Base-by-base conservation (phyloP, 257 asterid species). In the Plectranthus barbatus region DNA sequence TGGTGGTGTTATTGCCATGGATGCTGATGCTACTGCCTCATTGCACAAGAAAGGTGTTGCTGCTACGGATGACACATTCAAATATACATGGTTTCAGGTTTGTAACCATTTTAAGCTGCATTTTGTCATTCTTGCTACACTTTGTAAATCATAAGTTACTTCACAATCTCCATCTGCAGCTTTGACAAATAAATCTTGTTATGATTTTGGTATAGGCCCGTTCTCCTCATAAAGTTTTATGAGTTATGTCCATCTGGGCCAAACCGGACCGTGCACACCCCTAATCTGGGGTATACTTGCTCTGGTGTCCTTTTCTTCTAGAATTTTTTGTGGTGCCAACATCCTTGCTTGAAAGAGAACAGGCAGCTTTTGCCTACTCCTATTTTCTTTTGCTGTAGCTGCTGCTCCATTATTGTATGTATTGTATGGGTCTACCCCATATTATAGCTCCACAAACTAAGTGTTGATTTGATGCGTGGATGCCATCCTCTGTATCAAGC, bases 81-180 rank as follows among this genome's bases (percentile, higher is more conserved):
- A 93, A 75, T 93, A 84, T 77, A 78, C 84, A 39, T 90, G 97
- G 99, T 77, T 82, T 74, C 65, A 85, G 98, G 98, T 91, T 67
- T 69, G 84, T 71, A 33, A 36, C 31, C 44, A 19, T 20, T 56
- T 40, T 39, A 13, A 8, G 21, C 18, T 19, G 56, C 10, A 29
- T 1, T 63, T 18, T 3, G 17, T 33, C 56, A 47, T 31, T 24
- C 72, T 42, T 11, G 46, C 57, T 45, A 7, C 29, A 47, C 50
- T 24, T 55, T 50, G 7, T 18, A 26, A 26, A 26, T 26, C n/a
- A n/a, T n/a, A n/a, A 26, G 31, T 15, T 31, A 13, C n/a, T n/a
- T n/a, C n/a, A n/a, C n/a, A n/a, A n/a, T n/a, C n/a, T n/a, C n/a
- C n/a, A n/a, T n/a, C n/a, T n/a, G n/a, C n/a, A n/a, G n/a, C n/a